Evolutionary conservation across 345 rosid species (phyloP).

Genomic region (Microcos paniculata): DNA sequence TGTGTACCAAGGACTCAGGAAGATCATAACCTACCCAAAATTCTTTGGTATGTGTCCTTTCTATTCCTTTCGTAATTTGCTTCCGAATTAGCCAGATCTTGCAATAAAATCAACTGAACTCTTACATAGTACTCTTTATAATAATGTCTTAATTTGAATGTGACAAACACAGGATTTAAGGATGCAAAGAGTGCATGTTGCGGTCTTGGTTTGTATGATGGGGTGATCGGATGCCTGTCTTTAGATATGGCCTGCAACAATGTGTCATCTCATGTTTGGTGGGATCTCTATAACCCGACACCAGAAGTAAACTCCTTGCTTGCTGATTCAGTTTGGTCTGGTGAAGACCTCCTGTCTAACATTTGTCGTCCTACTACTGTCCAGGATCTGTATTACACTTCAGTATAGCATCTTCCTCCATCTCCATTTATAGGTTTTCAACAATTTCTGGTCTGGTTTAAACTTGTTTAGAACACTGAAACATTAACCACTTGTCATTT

Average conservation of each 20-base stretch:
- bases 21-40: constrained; percentile 40
- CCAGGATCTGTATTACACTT: constrained; percentile 31
- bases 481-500: neutral
- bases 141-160: neutral
- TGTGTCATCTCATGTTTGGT: constrained; percentile 52
- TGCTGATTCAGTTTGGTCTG: constrained; percentile 59
- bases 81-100: neutral
- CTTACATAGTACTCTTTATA: neutral
- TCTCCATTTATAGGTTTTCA: neutral
- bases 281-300: constrained; percentile 74
- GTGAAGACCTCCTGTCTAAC: constrained; percentile 20
- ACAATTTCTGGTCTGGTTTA: neutral
- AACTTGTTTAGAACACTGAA: neutral
- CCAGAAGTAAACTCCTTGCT: constrained; percentile 45
- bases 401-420: constrained; percentile 8
- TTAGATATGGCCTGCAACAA: constrained; percentile 50
- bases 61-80: neutral
- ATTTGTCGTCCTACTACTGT: constrained; percentile 51
- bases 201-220: constrained; percentile 47
- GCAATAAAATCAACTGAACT: neutral
- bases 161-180: constrained; percentile 41
- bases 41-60: constrained; percentile 35
- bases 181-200: constrained; percentile 53
- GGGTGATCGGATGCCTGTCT: constrained; percentile 51
- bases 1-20: constrained; percentile 47